Percentiles rank a stretch among this genome's conserved stretches.
These are phyloP conservation scores for Solanum ahanhuiri DNA, from an alignment of 257 asterid genomes.

Conservation along the genomic window DNA sequence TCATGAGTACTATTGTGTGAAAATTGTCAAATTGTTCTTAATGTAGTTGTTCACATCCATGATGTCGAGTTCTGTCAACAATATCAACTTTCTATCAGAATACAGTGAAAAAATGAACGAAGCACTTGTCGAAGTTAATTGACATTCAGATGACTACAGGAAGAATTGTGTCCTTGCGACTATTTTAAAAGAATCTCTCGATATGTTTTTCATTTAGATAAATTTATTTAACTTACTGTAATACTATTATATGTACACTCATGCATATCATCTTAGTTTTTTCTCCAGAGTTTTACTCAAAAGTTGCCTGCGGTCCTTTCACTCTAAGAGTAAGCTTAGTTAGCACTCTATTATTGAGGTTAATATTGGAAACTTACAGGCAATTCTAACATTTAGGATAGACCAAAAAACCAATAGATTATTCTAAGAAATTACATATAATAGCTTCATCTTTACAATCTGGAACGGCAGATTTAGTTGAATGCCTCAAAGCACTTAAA, in stretches of 20 bases:
- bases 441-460: not conserved
- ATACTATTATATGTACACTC: not conserved
- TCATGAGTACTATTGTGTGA: not conserved
- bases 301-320: not conserved
- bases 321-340: not conserved
- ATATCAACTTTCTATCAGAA: not conserved
- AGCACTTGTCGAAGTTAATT: not conserved
- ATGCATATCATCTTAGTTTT: not conserved
- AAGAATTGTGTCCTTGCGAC: not conserved
- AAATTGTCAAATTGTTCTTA: not conserved
- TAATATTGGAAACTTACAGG: not conserved
- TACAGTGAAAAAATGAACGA: not conserved
- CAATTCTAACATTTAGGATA: not conserved
- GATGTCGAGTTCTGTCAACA: not conserved
- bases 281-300: not conserved
- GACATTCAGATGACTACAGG: not conserved
- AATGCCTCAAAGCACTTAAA: not conserved
- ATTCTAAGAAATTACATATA: not conserved
- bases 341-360: not conserved
- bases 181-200: not conserved
- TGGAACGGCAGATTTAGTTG: not conserved
- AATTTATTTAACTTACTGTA: not conserved
- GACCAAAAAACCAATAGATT: not conserved
- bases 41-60: not conserved
- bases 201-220: not conserved